These are phyloP conservation scores for Kluyveromyces nonfermentans DNA, from an alignment of 805 yeast genomes.

Conservation along the genomic window DNA sequence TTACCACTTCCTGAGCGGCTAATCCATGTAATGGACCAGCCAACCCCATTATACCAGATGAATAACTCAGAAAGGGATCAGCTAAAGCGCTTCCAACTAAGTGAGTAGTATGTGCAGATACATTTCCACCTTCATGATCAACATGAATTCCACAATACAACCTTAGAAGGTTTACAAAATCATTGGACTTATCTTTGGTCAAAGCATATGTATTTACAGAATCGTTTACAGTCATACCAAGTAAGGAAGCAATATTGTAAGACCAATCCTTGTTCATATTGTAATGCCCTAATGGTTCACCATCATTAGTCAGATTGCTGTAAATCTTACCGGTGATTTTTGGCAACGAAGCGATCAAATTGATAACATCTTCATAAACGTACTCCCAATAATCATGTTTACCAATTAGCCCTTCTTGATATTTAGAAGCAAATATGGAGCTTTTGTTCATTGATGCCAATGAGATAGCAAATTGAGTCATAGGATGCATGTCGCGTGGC, in stretches of 20 bases:
- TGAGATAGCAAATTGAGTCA: constrained; percentile 76
- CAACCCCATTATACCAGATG: constrained; percentile 78
- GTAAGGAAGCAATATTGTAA: constrained; percentile 54
- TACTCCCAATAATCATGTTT: constrained; percentile 70
- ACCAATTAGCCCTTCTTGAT: constrained; percentile 54
- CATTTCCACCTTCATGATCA: constrained; percentile 84
- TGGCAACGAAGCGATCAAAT: constrained; percentile 65
- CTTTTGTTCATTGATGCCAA: constrained; percentile 64
- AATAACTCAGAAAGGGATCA: constrained; percentile 66
- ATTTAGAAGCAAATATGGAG: constrained; percentile 62
- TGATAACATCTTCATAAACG: constrained; percentile 61
- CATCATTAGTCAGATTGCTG: constrained; percentile 49
- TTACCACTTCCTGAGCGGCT: constrained; percentile 80
- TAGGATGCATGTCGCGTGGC: constrained; percentile 67
- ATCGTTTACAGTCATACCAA: constrained; percentile 43
- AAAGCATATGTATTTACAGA: constrained; percentile 27
- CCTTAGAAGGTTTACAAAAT: constrained; percentile 63
- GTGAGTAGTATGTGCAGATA: constrained; percentile 80
- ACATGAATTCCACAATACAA: constrained; percentile 67
- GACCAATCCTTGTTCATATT: constrained; percentile 57
- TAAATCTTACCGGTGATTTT: constrained; percentile 66
- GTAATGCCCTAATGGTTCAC: constrained; percentile 43
- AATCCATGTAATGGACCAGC: constrained; percentile 87
- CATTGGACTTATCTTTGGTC: constrained; percentile 34
- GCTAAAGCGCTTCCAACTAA: constrained; percentile 76